These are phyloP conservation scores for Ophiostoma quercus DNA, from an alignment of 2,329 filamentous ascomycete species.

Conservation along the genomic window DNA sequence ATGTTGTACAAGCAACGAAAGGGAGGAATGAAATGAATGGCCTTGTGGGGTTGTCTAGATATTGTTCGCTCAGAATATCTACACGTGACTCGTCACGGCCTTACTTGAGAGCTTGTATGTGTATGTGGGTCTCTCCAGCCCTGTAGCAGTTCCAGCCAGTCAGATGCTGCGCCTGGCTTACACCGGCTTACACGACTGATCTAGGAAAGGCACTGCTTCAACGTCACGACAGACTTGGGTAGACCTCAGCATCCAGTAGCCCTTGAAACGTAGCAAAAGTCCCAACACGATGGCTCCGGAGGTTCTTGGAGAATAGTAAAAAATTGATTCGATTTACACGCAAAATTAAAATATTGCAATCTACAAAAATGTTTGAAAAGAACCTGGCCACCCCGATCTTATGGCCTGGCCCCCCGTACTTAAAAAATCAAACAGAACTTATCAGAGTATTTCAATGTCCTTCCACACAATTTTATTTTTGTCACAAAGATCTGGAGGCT, in stretches of 20 bases:
- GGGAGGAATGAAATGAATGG: background rate
- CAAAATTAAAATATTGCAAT: too few relatives aligned
- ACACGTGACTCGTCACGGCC: background rate
- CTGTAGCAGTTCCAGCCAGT: background rate
- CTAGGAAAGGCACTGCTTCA: background rate
- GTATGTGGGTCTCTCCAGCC: background rate
- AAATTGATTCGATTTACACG: too few relatives aligned
- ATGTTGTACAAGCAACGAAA: background rate
- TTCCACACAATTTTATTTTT: too few relatives aligned
- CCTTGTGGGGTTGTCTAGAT: background rate
- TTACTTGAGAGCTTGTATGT: background rate
- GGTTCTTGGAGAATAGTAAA: too few relatives aligned
- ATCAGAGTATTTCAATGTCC: too few relatives aligned
- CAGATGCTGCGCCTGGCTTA: background rate
- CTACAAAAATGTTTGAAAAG: too few relatives aligned
- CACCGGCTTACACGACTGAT: background rate
- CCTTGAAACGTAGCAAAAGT: background rate
- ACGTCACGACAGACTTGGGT: background rate
- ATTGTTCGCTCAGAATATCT: too few relatives aligned
- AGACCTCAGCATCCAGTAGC: background rate
- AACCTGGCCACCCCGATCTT: too few relatives aligned
- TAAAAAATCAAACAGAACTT: too few relatives aligned
- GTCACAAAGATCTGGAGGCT: too few relatives aligned
- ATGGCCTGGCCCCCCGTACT: too few relatives aligned
- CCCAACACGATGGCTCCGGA: background rate